These are phyloP conservation scores for Zymoseptoria pseudotritici DNA, from an alignment of 2,329 filamentous ascomycete species.

Conservation along the genomic window DNA sequence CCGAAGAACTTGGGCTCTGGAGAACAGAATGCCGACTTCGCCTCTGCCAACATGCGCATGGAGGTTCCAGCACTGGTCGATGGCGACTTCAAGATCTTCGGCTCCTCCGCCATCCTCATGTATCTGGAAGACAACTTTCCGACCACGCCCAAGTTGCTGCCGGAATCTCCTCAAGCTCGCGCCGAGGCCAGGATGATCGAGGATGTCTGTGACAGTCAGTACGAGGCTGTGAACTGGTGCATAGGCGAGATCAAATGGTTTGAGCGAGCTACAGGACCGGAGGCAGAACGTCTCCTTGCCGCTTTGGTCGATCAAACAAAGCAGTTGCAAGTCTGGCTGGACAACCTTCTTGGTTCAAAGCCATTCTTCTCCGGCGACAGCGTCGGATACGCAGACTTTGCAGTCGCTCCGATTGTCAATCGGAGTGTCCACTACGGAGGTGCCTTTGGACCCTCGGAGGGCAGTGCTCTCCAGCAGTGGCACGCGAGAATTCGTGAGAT, in stretches of 20 bases:
- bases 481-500: conserved; percentile 13
- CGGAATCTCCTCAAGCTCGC: conserved; percentile 12
- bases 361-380: conserved; percentile 23
- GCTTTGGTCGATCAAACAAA: conserved; percentile 21
- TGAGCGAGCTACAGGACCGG: conserved; percentile 17
- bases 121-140: conserved; percentile 27
- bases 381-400: conserved; percentile 26
- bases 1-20: conserved; percentile 31
- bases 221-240: conserved; percentile 28
- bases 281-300: conserved; percentile 20
- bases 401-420: conserved; percentile 22
- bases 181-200: conserved; percentile 26
- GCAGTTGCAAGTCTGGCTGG: conserved; percentile 22
- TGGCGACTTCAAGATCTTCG: conserved; percentile 26
- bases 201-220: conserved; percentile 26
- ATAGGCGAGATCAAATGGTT: conserved; percentile 21
- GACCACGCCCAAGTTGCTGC: conserved; percentile 13
- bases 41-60: conserved; percentile 26
- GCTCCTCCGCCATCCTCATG: conserved; percentile 27
- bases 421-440: conserved; percentile 17
- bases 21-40: conserved; percentile 23
- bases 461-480: conserved; percentile 15
- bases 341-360: conserved; percentile 18
- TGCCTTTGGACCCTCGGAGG: conserved; percentile 12
- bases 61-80: conserved; percentile 30